Percentiles rank a stretch among this genome's conserved stretches.
Evolutionary conservation across 148 eudicot genomes (phyloP).

Genomic region (Selenicereus undatus): DNA sequence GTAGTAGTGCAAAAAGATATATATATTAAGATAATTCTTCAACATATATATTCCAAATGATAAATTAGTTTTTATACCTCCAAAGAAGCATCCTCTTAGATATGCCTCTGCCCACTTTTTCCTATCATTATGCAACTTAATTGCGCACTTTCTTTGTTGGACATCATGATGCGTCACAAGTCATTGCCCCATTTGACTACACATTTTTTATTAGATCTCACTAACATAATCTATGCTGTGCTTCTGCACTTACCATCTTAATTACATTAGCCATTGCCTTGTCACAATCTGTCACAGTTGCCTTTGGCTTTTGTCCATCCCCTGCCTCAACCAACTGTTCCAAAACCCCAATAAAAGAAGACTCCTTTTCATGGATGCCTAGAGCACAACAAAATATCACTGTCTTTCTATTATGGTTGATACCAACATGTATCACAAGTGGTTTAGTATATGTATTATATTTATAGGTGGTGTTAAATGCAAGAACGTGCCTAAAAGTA

Average conservation of each 20-base stretch:
- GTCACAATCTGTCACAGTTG: background rate
- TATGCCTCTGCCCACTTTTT: background rate
- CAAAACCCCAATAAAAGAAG: background rate
- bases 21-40: too few species aligned
- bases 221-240: background rate
- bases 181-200: background rate
- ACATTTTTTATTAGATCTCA: background rate
- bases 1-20: background rate
- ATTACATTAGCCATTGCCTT: background rate
- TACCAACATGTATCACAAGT: background rate
- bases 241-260: background rate
- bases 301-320: background rate
- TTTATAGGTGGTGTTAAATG: background rate
- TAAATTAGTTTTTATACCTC: too few species aligned
- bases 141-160: too few species aligned
- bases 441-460: background rate
- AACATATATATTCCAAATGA: too few species aligned
- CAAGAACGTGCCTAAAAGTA: background rate
- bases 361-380: background rate
- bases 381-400: background rate
- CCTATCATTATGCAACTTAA: background rate
- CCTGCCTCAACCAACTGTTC: background rate
- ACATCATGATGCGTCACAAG: background rate
- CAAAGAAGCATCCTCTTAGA: background rate
- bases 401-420: background rate